These are phyloP conservation scores for Aspergillus fischeri DNA, from an alignment of 2,329 filamentous ascomycete species.

Conservation along the genomic window DNA sequence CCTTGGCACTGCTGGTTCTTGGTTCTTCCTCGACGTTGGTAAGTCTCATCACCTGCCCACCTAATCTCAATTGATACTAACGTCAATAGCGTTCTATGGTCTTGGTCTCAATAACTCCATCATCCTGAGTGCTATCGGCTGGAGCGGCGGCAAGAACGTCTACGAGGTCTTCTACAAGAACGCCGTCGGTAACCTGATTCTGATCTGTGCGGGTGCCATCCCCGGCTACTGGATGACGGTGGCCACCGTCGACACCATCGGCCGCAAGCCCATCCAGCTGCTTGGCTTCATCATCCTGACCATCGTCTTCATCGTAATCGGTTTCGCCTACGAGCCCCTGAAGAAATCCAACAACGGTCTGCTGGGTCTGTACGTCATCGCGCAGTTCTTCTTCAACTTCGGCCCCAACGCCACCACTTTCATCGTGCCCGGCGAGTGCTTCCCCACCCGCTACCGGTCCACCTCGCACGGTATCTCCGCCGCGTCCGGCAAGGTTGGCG, in stretches of 20 bases:
- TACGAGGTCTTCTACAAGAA: slow-evolving; percentile 71
- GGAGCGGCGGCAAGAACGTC: slow-evolving; percentile 58
- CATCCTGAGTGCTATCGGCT: slow-evolving; percentile 69
- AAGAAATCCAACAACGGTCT: slow-evolving; percentile 42
- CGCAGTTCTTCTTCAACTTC: slow-evolving; percentile 55
- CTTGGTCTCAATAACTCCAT: slow-evolving; percentile 72
- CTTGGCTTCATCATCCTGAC: slow-evolving; percentile 60
- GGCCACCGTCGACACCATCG: slow-evolving; percentile 66
- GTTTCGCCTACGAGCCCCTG: slow-evolving; percentile 50
- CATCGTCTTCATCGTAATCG: slow-evolving; percentile 59
- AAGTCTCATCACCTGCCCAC: slow-evolving; percentile 3
- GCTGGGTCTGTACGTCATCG: slow-evolving; percentile 59
- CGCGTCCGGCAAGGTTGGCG: slow-evolving; percentile 64
- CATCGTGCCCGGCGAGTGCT: slow-evolving; percentile 61
- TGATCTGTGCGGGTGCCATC: slow-evolving; percentile 73
- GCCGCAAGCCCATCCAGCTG: slow-evolving; percentile 72
- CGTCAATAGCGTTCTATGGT: slow-evolving; percentile 55
- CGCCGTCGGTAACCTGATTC: slow-evolving; percentile 72
- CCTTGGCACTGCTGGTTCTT: slow-evolving; percentile 75
- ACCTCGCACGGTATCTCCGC: slow-evolving; percentile 65
- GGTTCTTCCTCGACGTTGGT: slow-evolving; percentile 72
- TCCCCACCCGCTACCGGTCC: slow-evolving; percentile 60
- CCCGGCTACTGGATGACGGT: slow-evolving; percentile 81
- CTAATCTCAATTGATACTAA: slow-evolving; percentile 11
- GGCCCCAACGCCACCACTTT: slow-evolving; percentile 61